Base-by-base conservation (phyloP, 1,284 basidiomycete species). In the Psilocybe mexicana region DNA sequence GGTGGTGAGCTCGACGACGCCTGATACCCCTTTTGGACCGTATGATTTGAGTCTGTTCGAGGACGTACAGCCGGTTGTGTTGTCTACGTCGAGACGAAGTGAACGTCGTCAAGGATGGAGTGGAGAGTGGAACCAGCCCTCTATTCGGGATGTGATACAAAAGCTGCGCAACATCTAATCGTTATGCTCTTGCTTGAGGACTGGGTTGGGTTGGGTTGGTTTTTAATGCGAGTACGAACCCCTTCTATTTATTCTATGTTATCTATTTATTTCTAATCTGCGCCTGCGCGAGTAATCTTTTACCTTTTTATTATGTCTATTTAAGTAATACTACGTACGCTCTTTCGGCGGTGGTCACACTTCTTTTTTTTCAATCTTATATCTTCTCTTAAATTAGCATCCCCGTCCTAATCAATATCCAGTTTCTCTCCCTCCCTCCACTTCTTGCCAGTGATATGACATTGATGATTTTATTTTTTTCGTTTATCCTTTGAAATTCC, bases 111-210 rank as follows among this genome's bases (percentile, higher is more conserved):
- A 70, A 48, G 70, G 70, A 11, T 73, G 71, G 71, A 70, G 69
- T 53, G 71, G 71, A 8, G 70, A 73, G 56, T 73, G 71, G 71
- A 73, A 73, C 57, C 60, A 67, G 38, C 63, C 62, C 14, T 65
- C 70, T 52, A 73, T 73, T 55, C 65, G 66, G 49, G 68, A 70
- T 52, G 71, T 70, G n/a, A 72, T 73, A 49, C 55, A 65, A 42
- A 68, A 68, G 53, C 50, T 73, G 48, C 54, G 71, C 46, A 54
- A 60, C 24, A 59, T 71, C n/a, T n/a, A n/a, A n/a, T n/a, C n/a
- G n/a, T n/a, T n/a, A n/a, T n/a, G n/a, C n/a, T n/a, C 30, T 8
- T 33, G 4, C 30, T 8, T 12, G 43, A 44, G 43, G n/a, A 11
- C 3, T 25, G 43, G 23, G 24, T 7, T 10, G 14, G 25, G 5